phyloP scores from a whole-genome alignment of 129 eudicot genomes.

The Flaveria bidentis region DNA sequence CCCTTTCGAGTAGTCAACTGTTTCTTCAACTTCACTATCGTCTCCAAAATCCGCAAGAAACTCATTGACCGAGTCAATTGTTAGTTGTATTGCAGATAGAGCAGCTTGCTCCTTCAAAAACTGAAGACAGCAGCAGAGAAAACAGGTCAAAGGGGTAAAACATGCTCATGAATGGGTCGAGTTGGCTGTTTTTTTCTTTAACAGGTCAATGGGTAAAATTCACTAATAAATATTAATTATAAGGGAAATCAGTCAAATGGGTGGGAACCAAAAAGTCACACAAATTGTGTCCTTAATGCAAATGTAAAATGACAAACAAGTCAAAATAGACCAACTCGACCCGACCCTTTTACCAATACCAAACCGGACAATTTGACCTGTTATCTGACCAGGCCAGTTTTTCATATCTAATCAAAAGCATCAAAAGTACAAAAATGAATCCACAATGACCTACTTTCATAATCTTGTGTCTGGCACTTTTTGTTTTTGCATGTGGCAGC shows the following conservation, averaged over 20 bases:
- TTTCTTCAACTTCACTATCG: slow-evolving; percentile 54
- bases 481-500: slow-evolving; percentile 93
- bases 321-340: neutral
- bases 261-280: neutral
- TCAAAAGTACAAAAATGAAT: neutral
- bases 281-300: neutral
- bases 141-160: neutral
- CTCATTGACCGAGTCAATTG: slow-evolving; percentile 67
- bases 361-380: neutral
- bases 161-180: neutral
- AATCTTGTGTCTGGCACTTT: slow-evolving; percentile 93
- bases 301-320: neutral
- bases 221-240: neutral
- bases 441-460: slow-evolving; percentile 62
- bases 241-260: neutral
- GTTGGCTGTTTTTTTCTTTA: neutral
- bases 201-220: slow-evolving; percentile 5
- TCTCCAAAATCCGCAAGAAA: slow-evolving; percentile 65
- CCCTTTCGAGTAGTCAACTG: slow-evolving; percentile 55
- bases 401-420: neutral
- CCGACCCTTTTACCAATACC: neutral
- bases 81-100: slow-evolving; percentile 64
- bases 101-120: slow-evolving; percentile 93
- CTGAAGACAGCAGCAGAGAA: slow-evolving; percentile 36
- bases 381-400: neutral